A percentile compares a stretch with the other conserved stretches of the same genome.
Conservation (phyloP, 371 early-diverging fungal genomes). For the Actinomortierella ambigua region DNA sequence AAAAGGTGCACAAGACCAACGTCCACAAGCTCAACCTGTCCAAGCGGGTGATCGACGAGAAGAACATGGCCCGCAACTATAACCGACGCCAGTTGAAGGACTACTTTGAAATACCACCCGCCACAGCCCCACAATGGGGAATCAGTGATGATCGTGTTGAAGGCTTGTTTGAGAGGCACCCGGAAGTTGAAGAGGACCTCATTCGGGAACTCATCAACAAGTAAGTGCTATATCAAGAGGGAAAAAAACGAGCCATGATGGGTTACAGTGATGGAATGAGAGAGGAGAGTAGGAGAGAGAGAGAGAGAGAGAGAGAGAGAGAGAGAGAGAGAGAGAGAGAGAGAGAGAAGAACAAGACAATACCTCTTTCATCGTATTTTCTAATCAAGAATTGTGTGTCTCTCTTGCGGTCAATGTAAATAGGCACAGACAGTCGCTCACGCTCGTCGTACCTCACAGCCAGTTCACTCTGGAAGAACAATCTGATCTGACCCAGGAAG, state of each 20-base stretch:
- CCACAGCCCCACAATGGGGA: conserved; percentile 5
- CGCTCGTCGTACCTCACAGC: conserved; percentile 15
- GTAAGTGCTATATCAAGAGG: conserved; percentile 12
- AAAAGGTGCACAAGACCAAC: conserved; percentile 55
- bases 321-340: too few species aligned
- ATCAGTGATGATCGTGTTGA: conserved; percentile 14
- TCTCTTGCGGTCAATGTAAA: neutral
- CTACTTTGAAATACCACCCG: conserved; percentile 54
- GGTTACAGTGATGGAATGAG: too few species aligned
- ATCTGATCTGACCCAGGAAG: conserved; percentile 38
- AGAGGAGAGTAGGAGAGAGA: too few species aligned
- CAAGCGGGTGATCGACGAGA: conserved; percentile 69
- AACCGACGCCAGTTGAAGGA: conserved; percentile 48
- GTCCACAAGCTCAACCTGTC: conserved; percentile 58
- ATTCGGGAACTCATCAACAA: conserved; percentile 14
- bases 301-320: too few species aligned
- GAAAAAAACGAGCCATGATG: too few species aligned
- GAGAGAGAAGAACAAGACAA: too few species aligned
- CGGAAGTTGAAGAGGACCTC: conserved; percentile 26
- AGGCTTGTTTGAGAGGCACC: conserved; percentile 13
- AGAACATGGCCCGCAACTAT: conserved; percentile 47
- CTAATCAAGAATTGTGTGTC: neutral
- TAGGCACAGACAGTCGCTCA: conserved; percentile 19
- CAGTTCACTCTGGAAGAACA: conserved; percentile 30
- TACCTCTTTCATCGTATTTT: neutral